Evolutionary conservation across 2,329 filamentous ascomycete species (phyloP), one percentile per base, ranked within the genome.

Genomic region (Pyrenophora tritici-repentis): DNA sequence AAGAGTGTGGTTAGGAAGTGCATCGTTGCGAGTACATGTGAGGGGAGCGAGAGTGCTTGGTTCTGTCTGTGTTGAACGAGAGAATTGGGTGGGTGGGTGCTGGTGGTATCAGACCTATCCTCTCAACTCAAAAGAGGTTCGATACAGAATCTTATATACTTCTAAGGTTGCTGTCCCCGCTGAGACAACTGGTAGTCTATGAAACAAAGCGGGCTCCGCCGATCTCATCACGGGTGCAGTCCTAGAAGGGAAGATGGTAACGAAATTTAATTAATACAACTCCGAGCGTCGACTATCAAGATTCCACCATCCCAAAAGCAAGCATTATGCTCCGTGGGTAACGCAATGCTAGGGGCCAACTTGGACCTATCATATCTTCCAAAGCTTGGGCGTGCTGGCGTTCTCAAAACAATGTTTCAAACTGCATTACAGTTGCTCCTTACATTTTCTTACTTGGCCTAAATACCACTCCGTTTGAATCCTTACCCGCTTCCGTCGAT

Each of bases 1-100:
- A 63, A 51, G 44, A 64, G 48, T 46, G 33, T 42, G 5, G 56
- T 39, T 46, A 62, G 52, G 47, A 67, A 59, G 48, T 61, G 59
- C 59, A 65, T 63, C 2, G 9, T 29, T 7, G 22, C 53, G 29
- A 29, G 32, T 37, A 43, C 14, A 47, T 18, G 4, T 31, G 26
- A 29, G 38, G 38, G 10, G 55, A 61, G 53, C 40, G 53, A 59
- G 42, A 38, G 53, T 55, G 45, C 34, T 29, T 33, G 49, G 18
- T 5, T 5, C 18, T 18, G 18, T 18, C 18, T 18, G 18, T 18
- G 18, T 18, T 24, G 22, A 9, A 24, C 22, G 22, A 24, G 22
- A 2, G 22, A 24, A 24, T 3, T 3, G 18, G 18, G 18, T 3
- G 18, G 18, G 18, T 18, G 18, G 18, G 18, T 18, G 18, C 18